Conservation (phyloP, 768 basidiomycete species). For the Leccinum rimulosum region DNA sequence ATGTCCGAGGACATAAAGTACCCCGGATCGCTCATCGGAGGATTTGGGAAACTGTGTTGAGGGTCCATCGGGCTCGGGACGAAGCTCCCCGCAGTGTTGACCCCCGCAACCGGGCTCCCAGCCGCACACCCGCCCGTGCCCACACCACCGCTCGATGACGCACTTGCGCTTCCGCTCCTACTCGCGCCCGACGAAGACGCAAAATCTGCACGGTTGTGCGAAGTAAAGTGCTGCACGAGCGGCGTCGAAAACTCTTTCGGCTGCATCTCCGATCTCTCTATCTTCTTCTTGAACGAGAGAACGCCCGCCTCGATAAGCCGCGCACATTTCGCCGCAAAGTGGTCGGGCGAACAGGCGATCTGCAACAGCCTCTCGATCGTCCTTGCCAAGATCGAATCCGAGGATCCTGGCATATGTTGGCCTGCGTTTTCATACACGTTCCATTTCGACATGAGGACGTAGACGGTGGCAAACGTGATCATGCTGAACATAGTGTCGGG, state of each 20-base stretch:
- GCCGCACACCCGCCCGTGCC: conserved; percentile 11
- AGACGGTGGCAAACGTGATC: conserved; percentile 43
- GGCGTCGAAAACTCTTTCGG: conserved; percentile 18
- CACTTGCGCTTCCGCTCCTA: conserved; percentile 11
- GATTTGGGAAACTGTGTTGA: conserved; percentile 21
- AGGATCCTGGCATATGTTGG: conserved; percentile 37
- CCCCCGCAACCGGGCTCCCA: conserved; percentile 4
- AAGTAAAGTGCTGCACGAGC: conserved; percentile 22
- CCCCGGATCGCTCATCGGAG: conserved; percentile 26
- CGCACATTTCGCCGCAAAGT: conserved; percentile 41
- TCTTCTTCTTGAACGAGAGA: conserved; percentile 29
- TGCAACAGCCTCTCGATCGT: conserved; percentile 34
- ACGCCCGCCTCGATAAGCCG: conserved; percentile 37
- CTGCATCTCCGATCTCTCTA: conserved; percentile 24
- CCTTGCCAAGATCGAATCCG: conserved; percentile 36
- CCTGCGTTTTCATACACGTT: conserved; percentile 34
- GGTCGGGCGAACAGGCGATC: conserved; percentile 38
- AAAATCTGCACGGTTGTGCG: conserved; percentile 15
- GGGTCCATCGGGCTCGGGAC: conserved; percentile 11
- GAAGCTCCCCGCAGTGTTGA: neutral
- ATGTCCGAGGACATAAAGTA: conserved; percentile 38
- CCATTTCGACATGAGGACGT: conserved; percentile 43
- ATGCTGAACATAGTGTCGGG: conserved; percentile 43
- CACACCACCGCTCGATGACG: conserved; percentile 17
- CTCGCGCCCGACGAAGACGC: conserved; percentile 16